Evolutionary conservation across 2,329 filamentous ascomycete species (phyloP).

Genomic region (Botryotinia globosa): DNA sequence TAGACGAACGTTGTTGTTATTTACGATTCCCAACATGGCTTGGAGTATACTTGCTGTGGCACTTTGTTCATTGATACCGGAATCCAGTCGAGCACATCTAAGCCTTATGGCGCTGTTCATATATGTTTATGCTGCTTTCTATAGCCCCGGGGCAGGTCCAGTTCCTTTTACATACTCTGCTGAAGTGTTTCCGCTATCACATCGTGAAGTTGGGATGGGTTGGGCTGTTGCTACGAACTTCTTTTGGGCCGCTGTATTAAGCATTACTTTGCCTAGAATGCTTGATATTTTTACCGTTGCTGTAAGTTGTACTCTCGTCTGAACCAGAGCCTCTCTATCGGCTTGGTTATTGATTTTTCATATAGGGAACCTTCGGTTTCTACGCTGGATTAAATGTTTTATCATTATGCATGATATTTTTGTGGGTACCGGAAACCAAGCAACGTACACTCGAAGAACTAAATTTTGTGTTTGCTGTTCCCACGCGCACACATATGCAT

Average conservation of each 20-base stretch:
- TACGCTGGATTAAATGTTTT: conserved; percentile 56
- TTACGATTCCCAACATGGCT: conserved; percentile 66
- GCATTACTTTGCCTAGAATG: conserved; percentile 46
- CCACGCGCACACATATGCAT: conserved; percentile 33
- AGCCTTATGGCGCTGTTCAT: conserved; percentile 60
- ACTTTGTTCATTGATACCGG: conserved; percentile 52
- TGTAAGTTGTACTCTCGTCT: background rate
- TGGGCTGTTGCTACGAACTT: conserved; percentile 61
- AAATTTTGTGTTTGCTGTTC: conserved; percentile 47
- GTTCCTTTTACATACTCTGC: conserved; percentile 62
- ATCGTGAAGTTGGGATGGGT: conserved; percentile 62
- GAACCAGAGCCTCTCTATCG: background rate
- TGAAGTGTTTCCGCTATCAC: conserved; percentile 62
- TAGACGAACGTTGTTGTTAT: conserved; percentile 57
- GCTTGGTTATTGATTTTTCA: conserved; percentile 19
- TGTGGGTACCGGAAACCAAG: conserved; percentile 59
- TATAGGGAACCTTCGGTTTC: conserved; percentile 48
- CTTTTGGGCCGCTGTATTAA: conserved; percentile 59
- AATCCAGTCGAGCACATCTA: conserved; percentile 44
- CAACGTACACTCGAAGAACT: conserved; percentile 40
- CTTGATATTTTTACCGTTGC: conserved; percentile 22
- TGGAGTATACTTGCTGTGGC: conserved; percentile 62
- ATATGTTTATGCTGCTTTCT: conserved; percentile 65
- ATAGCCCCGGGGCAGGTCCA: conserved; percentile 62
- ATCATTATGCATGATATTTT: conserved; percentile 55